These are phyloP conservation scores for Carex scoparia DNA, from an alignment of 176 grass and related monocot species.

Conservation along the genomic window DNA sequence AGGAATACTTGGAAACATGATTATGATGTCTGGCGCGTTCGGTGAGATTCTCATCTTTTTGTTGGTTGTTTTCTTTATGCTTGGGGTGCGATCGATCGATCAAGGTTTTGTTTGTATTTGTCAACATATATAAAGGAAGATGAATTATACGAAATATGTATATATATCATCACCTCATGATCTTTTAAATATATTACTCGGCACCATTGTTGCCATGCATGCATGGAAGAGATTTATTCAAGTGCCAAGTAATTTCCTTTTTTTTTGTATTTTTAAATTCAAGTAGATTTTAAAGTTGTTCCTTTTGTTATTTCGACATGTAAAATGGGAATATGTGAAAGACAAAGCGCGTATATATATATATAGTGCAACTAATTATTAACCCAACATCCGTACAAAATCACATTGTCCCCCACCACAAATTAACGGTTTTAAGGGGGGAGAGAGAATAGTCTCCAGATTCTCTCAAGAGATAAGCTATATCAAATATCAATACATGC, in stretches of 20 bases:
- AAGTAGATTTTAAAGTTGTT: not conserved
- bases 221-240: not conserved
- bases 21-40: constrained; percentile 21
- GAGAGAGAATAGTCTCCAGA: not conserved
- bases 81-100: constrained; percentile 18
- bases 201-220: not conserved
- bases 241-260: not conserved
- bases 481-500: not conserved
- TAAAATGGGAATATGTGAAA: not conserved
- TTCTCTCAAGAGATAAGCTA: not conserved
- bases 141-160: not conserved
- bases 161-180: not conserved
- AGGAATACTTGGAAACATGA: constrained; percentile 30
- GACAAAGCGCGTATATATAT: not conserved
- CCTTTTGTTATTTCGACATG: not conserved
- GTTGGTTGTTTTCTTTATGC: constrained; percentile 3
- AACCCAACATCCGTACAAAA: not conserved
- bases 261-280: not conserved
- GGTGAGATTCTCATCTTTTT: constrained; percentile 6
- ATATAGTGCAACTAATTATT: not conserved
- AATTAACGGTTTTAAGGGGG: constrained; percentile 3
- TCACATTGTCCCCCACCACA: not conserved
- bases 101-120: constrained; percentile 22
- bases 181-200: not conserved
- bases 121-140: constrained; percentile 5